Base-by-base conservation (phyloP, 495 filamentous ascomycete genomes). In the Acidomyces sp. region DNA sequence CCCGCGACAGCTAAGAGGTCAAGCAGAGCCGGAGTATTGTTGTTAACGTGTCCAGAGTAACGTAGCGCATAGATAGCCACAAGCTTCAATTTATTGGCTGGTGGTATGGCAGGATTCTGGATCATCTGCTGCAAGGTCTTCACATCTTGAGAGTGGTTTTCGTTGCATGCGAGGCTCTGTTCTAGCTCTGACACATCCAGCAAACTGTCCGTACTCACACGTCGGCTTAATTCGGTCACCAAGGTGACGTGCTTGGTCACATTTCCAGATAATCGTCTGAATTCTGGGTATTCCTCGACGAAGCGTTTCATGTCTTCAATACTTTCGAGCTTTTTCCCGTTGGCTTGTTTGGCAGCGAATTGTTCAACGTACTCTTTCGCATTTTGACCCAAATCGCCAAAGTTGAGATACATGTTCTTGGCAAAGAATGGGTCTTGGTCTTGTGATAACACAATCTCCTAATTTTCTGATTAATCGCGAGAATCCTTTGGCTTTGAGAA, bases 351-450 rank as follows among this genome's bases (percentile, higher is more conserved):
- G 20, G 78, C 82, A 52, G 95, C 90, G 56, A 94, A 96, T 48
- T 95, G 90, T 57, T 92, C 85, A 43, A 97, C 90, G 58, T 96
- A 96, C 45, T 95, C 87, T 57, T 96, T 96, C 58, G 95, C 95
- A 55, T 93, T 96, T 38, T 90, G 83, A 16, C 90, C 90, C 15
- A 97, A 71, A 48, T 97, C 90, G 29, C 90, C 90, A 58, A 96
- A 97, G 53, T 97, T 97, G 52, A 93, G 77, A 53, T 86, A 97
- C 92, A 97, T 96, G 58, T 97, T 97, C 64, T 93, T 95, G 63
- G 95, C 94, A 65, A 96, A 97, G 64, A 97, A 97, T 0, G 90
- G 92, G 55, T 97, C 90, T 58, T 96, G 92, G 46, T 96, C 92
- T 60, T 92, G 92, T 1, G 88, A 93, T 15, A 97, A 65, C 9